Evolutionary conservation across 2,329 filamentous ascomycete genomes (phyloP).

Genomic region (Acrodontium crateriforme): DNA sequence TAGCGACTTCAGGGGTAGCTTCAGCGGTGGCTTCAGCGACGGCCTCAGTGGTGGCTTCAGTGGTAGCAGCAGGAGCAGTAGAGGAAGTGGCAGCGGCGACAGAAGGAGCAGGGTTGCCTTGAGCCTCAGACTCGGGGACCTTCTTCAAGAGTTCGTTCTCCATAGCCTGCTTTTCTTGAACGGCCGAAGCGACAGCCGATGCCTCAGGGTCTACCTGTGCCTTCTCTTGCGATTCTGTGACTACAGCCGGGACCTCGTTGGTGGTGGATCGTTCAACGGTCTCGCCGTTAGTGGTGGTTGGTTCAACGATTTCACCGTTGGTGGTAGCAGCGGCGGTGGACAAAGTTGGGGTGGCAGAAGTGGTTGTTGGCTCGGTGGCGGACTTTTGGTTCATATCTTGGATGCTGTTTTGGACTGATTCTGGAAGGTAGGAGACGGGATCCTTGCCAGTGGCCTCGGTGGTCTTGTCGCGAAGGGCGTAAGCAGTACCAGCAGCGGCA

Average conservation of each 20-base stretch:
- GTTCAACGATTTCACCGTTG: too few species aligned
- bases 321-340: too few species aligned
- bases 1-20: conserved; percentile 1
- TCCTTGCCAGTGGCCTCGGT: conserved; percentile 32
- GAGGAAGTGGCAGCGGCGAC: conserved; percentile 24
- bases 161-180: conserved; percentile 60
- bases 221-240: conserved; percentile 17
- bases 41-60: conserved; percentile 1
- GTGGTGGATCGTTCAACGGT: conserved; percentile 13
- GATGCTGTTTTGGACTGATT: conserved; percentile 34
- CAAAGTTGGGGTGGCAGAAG: background rate
- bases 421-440: conserved; percentile 28
- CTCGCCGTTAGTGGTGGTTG: background rate
- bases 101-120: conserved; percentile 32
- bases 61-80: conserved; percentile 16
- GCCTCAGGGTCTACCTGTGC: conserved; percentile 50
- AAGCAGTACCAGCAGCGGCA: conserved; percentile 27
- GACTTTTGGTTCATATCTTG: conserved; percentile 10
- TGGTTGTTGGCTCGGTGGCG: too few species aligned
- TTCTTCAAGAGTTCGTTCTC: conserved; percentile 61
- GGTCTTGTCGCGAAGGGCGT: conserved; percentile 23
- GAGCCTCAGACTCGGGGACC: conserved; percentile 27
- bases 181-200: conserved; percentile 51
- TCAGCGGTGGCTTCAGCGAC: background rate
- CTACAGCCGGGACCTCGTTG: conserved; percentile 14